These are phyloP conservation scores for Leishmania gerbilli DNA, from an alignment of 208 protist species.

Conservation along the genomic window DNA sequence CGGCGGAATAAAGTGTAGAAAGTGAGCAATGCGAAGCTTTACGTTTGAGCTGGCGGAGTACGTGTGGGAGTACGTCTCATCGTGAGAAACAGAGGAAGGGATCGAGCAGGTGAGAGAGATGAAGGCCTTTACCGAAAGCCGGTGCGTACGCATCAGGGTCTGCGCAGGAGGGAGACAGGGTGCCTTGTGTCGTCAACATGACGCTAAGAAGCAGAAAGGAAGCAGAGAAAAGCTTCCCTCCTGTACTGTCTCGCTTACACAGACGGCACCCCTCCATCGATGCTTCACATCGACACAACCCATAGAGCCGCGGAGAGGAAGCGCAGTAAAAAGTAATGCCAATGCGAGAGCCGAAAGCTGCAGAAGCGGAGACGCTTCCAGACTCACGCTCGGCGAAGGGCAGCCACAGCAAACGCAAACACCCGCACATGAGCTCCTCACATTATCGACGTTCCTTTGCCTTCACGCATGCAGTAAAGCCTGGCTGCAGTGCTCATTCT, in stretches of 20 bases:
- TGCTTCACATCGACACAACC: neutral
- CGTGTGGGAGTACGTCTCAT: neutral
- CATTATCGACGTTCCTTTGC: neutral
- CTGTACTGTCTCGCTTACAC: neutral
- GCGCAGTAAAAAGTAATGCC: neutral
- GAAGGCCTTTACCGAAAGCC: neutral
- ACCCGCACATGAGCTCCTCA: neutral
- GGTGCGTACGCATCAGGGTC: neutral
- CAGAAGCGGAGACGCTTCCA: neutral
- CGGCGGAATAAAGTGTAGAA: neutral
- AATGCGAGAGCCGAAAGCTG: neutral
- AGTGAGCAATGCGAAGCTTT: conserved; percentile 2
- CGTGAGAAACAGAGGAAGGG: conserved; percentile 8
- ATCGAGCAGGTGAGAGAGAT: neutral
- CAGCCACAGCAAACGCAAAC: neutral
- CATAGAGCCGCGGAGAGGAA: neutral
- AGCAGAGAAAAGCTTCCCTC: neutral
- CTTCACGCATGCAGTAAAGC: neutral
- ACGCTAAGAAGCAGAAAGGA: neutral
- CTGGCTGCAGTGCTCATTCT: neutral
- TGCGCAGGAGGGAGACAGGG: neutral
- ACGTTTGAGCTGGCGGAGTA: neutral
- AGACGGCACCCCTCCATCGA: neutral
- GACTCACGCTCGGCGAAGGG: no score
- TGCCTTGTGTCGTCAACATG: neutral